Conservation (phyloP, 352 stramenopile species). For the Phytopythium sindhum region DNA sequence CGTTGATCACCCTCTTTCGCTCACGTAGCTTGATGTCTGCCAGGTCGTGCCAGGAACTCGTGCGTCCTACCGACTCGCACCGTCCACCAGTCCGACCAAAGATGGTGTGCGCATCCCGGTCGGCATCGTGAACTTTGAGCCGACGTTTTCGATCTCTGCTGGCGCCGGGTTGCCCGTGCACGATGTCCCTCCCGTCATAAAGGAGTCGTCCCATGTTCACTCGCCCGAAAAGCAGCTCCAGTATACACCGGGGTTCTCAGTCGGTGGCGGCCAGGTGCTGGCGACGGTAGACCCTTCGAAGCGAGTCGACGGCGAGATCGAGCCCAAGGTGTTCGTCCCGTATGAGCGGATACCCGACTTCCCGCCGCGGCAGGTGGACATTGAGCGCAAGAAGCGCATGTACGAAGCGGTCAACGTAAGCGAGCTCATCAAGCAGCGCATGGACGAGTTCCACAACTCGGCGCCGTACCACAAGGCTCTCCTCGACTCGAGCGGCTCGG, state of each 20-base stretch:
- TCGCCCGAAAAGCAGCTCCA: conserved; percentile 38
- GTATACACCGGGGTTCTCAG: conserved; percentile 34
- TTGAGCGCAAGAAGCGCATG: conserved; percentile 61
- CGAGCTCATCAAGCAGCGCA: conserved; percentile 40
- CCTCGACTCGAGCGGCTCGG: conserved; percentile 43
- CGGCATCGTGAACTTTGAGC: conserved; percentile 60
- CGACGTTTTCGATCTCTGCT: conserved; percentile 21
- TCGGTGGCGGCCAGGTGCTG: conserved; percentile 44
- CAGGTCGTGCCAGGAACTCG: conserved; percentile 3
- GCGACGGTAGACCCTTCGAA: conserved; percentile 34
- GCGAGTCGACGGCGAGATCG: conserved; percentile 49
- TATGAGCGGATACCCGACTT: conserved; percentile 51
- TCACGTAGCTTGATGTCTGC: background rate
- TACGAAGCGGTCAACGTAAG: conserved; percentile 49
- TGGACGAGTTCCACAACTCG: conserved; percentile 35
- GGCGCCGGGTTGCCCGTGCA: conserved; percentile 22
- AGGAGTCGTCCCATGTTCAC: conserved; percentile 36
- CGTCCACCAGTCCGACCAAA: conserved; percentile 60
- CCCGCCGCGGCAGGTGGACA: conserved; percentile 61
- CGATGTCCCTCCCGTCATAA: conserved; percentile 22
- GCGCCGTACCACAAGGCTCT: conserved; percentile 33
- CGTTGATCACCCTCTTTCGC: background rate
- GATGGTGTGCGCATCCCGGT: conserved; percentile 25
- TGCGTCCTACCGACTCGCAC: conserved; percentile 29
- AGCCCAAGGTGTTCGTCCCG: conserved; percentile 73